phyloP scores from a whole-genome alignment of 768 basidiomycete genomes.

The Kwoniella botswanensis region DNA sequence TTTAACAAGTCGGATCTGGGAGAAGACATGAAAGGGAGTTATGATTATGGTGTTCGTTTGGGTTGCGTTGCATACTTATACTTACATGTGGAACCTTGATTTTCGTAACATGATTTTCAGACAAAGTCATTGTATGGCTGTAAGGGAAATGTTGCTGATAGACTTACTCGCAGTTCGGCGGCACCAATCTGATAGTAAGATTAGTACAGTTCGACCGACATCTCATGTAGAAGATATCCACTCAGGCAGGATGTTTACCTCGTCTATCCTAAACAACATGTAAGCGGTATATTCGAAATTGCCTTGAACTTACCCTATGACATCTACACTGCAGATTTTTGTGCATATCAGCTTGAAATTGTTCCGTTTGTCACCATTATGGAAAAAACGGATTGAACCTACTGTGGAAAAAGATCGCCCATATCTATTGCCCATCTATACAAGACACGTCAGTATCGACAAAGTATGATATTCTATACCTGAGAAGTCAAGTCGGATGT shows the following conservation, averaged over 20 bases:
- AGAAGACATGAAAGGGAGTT: not conserved
- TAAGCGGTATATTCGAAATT: not conserved
- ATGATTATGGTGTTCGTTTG: not conserved
- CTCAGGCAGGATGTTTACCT: conserved; percentile 1
- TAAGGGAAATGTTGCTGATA: too few relatives aligned
- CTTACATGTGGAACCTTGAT: not conserved
- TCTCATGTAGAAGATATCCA: not conserved
- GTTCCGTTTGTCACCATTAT: not conserved
- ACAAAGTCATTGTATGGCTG: too few relatives aligned
- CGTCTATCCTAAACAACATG: not conserved
- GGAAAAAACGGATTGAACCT: not conserved
- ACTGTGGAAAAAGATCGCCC: conserved; percentile 14
- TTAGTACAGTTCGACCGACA: not conserved
- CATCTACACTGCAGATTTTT: not conserved
- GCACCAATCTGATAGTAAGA: not conserved
- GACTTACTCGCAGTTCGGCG: conserved; percentile 29
- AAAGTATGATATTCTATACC: not conserved
- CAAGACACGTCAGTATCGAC: too few relatives aligned
- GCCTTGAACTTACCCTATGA: not conserved
- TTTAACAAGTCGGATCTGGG: conserved; percentile 33
- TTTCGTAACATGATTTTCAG: not conserved
- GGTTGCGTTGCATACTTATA: not conserved
- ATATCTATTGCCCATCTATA: conserved; percentile 10
- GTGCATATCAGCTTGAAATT: not conserved
- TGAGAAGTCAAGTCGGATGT: not conserved